phyloP scores from a whole-genome alignment of 176 grass and related monocot genomes.

The Carex parvula region DNA sequence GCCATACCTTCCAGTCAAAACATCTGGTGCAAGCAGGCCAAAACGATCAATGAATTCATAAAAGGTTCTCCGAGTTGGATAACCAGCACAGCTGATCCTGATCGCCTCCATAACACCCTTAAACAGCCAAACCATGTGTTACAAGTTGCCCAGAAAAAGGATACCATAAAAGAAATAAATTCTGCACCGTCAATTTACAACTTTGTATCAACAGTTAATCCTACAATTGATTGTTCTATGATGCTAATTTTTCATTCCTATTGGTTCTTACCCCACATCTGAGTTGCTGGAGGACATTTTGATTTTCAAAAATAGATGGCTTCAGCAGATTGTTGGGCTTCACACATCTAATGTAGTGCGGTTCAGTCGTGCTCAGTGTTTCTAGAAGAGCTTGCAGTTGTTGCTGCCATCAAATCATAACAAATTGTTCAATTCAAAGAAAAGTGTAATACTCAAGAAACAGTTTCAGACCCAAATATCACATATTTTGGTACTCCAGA shows the following conservation, averaged over 20 bases:
- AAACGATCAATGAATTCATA: constrained; percentile 92
- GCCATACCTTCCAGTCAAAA: constrained; percentile 74
- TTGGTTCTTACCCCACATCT: constrained; percentile 80
- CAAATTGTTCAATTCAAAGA: constrained; percentile 3
- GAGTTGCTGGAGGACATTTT: constrained; percentile 95
- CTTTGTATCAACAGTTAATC: neutral
- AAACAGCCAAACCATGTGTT: constrained; percentile 34
- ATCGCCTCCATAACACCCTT: constrained; percentile 99
- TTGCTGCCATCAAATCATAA: constrained; percentile 60
- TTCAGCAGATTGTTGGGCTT: constrained; percentile 97
- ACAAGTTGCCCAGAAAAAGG: constrained; percentile 8
- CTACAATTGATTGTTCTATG: neutral
- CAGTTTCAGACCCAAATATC: neutral
- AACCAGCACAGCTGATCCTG: constrained; percentile 94
- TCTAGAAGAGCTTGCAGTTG: constrained; percentile 94
- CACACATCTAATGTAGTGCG: constrained; percentile 97
- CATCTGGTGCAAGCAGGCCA: constrained; percentile 86
- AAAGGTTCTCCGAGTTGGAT: constrained; percentile 94
- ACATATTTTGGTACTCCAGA: constrained; percentile 2
- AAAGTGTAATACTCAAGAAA: neutral
- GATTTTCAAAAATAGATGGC: constrained; percentile 88
- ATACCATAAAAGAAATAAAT: constrained; percentile 25
- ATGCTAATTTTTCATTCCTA: neutral
- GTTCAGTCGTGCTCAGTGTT: constrained; percentile 86
- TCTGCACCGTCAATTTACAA: constrained; percentile 1